Evolutionary conservation across 768 basidiomycete genomes (phyloP).

Genomic region (Tricholoma matsutake): DNA sequence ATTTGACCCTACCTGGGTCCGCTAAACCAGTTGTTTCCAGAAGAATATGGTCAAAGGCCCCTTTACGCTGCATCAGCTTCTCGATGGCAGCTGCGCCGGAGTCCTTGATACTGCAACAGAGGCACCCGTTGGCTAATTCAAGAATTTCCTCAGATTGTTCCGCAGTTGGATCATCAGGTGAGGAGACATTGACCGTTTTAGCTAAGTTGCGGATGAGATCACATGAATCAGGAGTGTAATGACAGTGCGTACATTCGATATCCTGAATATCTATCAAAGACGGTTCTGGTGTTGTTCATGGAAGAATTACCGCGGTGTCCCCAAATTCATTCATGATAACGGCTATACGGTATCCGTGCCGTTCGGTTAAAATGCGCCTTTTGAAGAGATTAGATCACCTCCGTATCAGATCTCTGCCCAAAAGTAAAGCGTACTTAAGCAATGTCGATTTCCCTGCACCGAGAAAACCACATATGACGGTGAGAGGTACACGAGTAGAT

Average conservation of each 20-base stretch:
- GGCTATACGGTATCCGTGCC: slow-evolving; percentile 93
- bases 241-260: slow-evolving; percentile 73
- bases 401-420: background rate
- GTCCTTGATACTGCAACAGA: slow-evolving; percentile 99
- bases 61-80: slow-evolving; percentile 82
- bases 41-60: slow-evolving; percentile 91
- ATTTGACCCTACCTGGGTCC: slow-evolving; percentile 72
- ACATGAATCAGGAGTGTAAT: background rate
- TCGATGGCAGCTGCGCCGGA: slow-evolving; percentile 91
- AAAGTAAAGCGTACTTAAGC: slow-evolving; percentile 54
- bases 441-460: slow-evolving; percentile 95
- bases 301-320: slow-evolving; percentile 77
- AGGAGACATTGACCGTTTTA: slow-evolving; percentile 81
- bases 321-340: slow-evolving; percentile 99
- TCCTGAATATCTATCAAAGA: slow-evolving; percentile 45
- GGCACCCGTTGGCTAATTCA: slow-evolving; percentile 91
- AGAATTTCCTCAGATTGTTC: slow-evolving; percentile 81
- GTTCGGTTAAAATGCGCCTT: slow-evolving; percentile 86
- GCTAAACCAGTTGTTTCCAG: slow-evolving; percentile 96
- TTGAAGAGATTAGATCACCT: slow-evolving; percentile 1
- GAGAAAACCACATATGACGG: slow-evolving; percentile 92
- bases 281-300: background rate
- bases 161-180: slow-evolving; percentile 56
- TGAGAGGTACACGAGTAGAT: slow-evolving; percentile 67
- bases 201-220: slow-evolving; percentile 42